Conservation (phyloP, 352 stramenopile species). For the Phytophthora kernoviae region DNA sequence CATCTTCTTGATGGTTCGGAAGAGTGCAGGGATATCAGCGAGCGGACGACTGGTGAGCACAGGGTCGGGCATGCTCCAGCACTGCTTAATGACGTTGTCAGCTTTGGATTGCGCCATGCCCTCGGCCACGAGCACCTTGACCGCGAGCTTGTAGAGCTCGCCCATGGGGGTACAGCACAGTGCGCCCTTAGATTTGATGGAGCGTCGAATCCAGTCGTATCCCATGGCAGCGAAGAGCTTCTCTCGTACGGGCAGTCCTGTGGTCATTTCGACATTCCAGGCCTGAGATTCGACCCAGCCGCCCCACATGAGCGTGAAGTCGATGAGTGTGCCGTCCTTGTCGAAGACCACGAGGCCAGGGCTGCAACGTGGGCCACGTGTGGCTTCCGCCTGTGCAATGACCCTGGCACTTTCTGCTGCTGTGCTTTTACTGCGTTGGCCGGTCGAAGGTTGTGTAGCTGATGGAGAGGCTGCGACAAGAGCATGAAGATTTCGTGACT, state of each 20-base stretch:
- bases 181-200: slow-evolving; percentile 82
- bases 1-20: slow-evolving; percentile 86
- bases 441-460: not conserved
- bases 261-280: slow-evolving; percentile 88
- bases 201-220: slow-evolving; percentile 85
- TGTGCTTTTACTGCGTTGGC: slow-evolving; percentile 28
- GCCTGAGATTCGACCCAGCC: slow-evolving; percentile 87
- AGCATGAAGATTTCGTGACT: slow-evolving; percentile 12
- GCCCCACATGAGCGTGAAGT: slow-evolving; percentile 92
- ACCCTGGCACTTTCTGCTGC: slow-evolving; percentile 28
- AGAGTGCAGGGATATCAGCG: slow-evolving; percentile 74
- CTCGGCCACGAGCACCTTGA: slow-evolving; percentile 74
- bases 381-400: slow-evolving; percentile 31
- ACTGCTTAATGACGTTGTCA: slow-evolving; percentile 70
- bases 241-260: slow-evolving; percentile 70
- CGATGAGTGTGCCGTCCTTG: slow-evolving; percentile 91
- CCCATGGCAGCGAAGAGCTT: slow-evolving; percentile 89
- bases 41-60: slow-evolving; percentile 76
- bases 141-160: slow-evolving; percentile 83
- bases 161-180: slow-evolving; percentile 88
- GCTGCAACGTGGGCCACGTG: slow-evolving; percentile 42
- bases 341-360: slow-evolving; percentile 88
- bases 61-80: slow-evolving; percentile 85
- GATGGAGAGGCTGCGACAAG: slow-evolving; percentile 8
- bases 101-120: slow-evolving; percentile 69